Evolutionary conservation across 164 flowering plant species (phyloP).

Genomic region (Chloranthus sessilifolius): DNA sequence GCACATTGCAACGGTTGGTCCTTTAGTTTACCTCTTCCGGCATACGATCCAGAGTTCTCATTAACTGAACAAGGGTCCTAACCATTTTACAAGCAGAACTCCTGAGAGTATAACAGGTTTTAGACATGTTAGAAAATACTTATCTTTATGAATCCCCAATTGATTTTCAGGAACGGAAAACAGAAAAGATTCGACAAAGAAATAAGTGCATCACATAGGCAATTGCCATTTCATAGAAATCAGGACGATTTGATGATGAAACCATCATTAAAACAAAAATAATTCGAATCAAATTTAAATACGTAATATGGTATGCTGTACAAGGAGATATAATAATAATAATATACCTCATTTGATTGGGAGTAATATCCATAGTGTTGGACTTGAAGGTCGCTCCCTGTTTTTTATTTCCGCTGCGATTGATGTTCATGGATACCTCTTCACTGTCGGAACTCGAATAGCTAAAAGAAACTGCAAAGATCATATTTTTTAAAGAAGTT

Average conservation of each 20-base stretch:
- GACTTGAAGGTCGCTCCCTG: constrained; percentile 73
- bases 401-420: constrained; percentile 69
- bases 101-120: constrained; percentile 47
- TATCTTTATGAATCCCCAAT: no score
- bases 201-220: no score
- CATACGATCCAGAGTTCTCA: constrained; percentile 94
- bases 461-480: constrained; percentile 81
- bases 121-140: not conserved
- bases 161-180: no score
- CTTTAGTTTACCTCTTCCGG: constrained; percentile 66
- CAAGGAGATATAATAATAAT: no score
- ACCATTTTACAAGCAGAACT: constrained; percentile 98
- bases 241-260: no score
- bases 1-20: not conserved
- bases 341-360: constrained; percentile 81
- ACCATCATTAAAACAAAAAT: no score
- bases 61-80: constrained; percentile 81
- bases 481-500: not conserved
- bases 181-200: no score
- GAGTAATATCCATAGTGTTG: constrained; percentile 65
- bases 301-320: no score
- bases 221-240: no score
- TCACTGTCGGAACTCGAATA: constrained; percentile 62
- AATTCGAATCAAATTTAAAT: no score
- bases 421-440: constrained; percentile 82